These are phyloP conservation scores for Phycomyces blakesleeanus DNA, from an alignment of 192 early-diverging fungal species.

Conservation along the genomic window DNA sequence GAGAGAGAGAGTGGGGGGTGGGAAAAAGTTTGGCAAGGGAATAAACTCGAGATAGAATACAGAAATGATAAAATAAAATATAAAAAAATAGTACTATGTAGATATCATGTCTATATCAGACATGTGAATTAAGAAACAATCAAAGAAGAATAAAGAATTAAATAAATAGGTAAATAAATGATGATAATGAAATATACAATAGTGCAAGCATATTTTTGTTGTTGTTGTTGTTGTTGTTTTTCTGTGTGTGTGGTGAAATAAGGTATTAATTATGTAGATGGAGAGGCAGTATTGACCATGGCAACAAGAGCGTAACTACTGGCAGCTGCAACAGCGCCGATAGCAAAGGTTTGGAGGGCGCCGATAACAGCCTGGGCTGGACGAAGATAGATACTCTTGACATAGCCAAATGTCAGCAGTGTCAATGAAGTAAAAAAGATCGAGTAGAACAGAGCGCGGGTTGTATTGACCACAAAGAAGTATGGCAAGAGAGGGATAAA, in stretches of 20 bases:
- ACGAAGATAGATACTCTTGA: conserved; percentile 34
- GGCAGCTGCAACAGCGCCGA: conserved; percentile 38
- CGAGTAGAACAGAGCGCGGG: conserved; percentile 38
- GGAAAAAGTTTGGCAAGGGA: too few species aligned
- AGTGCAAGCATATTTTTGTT: too few species aligned
- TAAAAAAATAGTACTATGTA: background rate
- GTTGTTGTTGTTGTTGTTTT: too few species aligned
- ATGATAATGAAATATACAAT: too few species aligned
- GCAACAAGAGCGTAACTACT: conserved; percentile 28
- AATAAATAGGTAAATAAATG: too few species aligned
- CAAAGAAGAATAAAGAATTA: too few species aligned
- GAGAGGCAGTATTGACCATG: conserved; percentile 12
- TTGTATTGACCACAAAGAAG: conserved; percentile 34
- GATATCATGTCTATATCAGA: too few species aligned
- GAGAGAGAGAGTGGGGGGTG: too few species aligned
- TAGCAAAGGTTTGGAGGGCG: conserved; percentile 34
- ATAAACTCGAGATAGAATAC: background rate
- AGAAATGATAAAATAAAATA: too few species aligned
- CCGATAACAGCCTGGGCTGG: conserved; percentile 28
- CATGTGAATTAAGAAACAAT: too few species aligned
- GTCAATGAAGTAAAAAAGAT: conserved; percentile 44
- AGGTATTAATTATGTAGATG: background rate
- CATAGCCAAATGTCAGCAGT: conserved; percentile 49
- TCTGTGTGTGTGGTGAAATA: too few species aligned
- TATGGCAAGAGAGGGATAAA: conserved; percentile 56